These are phyloP conservation scores for Alternaria incomplexa DNA, from an alignment of 2,329 filamentous ascomycete species.

Conservation along the genomic window DNA sequence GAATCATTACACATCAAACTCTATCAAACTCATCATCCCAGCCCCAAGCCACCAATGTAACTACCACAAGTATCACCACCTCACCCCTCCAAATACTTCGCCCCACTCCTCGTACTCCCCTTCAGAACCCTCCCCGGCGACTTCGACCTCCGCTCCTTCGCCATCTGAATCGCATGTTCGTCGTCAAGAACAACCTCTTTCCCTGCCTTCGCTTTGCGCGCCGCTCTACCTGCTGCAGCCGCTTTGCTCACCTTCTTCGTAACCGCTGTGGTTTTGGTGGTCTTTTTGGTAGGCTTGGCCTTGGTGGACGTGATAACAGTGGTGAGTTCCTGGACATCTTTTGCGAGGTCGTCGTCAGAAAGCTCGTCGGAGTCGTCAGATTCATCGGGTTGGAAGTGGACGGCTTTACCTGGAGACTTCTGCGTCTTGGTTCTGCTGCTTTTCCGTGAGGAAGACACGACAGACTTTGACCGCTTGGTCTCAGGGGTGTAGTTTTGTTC, in stretches of 20 bases:
- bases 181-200: not conserved
- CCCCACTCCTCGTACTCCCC: not conserved
- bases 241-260: not conserved
- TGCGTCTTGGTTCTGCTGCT: not conserved
- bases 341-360: not conserved
- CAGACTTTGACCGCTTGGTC: not conserved
- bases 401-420: not conserved
- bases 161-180: not conserved
- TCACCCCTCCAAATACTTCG: not conserved
- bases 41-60: not conserved
- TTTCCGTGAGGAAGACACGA: not conserved
- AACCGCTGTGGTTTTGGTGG: not conserved
- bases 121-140: not conserved
- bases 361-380: not conserved
- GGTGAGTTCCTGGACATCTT: not conserved
- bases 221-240: constrained; percentile 1
- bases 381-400: not conserved
- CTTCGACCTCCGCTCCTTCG: not conserved
- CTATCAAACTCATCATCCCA: not conserved
- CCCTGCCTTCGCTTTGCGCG: not conserved
- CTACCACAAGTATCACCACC: not conserved
- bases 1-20: not conserved
- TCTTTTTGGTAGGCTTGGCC: not conserved
- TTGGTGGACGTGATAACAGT: not conserved
- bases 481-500: not conserved